A percentile compares a stretch with the other conserved stretches of the same genome.
These are phyloP conservation scores for Diphasiastrum complanatum DNA, from an alignment of 83 land plant species.

Conservation along the genomic window DNA sequence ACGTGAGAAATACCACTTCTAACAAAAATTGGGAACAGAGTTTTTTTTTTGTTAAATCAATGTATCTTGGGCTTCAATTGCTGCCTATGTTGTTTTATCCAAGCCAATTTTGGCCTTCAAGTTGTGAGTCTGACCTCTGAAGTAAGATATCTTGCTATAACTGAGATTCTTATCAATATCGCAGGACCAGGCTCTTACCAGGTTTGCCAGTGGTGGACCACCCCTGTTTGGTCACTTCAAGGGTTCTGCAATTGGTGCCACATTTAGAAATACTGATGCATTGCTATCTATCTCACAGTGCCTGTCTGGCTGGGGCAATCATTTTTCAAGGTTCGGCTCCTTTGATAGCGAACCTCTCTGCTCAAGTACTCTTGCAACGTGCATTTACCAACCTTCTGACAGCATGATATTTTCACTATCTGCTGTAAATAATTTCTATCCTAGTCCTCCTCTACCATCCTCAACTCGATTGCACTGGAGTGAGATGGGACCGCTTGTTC, in stretches of 20 bases:
- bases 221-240: constrained; percentile 27
- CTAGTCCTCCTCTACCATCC: constrained; percentile 33
- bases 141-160: not conserved
- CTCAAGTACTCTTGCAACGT: constrained; percentile 27
- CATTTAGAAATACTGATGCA: constrained; percentile 6
- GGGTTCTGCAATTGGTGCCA: constrained; percentile 34
- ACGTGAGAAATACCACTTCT: no score
- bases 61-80: no score
- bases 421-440: constrained; percentile 29
- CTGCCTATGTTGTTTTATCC: no score
- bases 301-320: constrained; percentile 34
- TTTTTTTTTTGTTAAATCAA: no score
- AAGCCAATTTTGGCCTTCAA: no score
- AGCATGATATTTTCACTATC: constrained; percentile 27
- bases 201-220: constrained; percentile 29
- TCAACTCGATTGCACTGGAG: constrained; percentile 32
- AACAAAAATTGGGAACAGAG: no score
- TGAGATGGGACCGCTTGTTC: constrained; percentile 36
- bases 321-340: not conserved
- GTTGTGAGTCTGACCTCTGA: no score
- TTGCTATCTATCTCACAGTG: constrained; percentile 26
- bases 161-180: not conserved
- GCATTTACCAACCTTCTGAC: constrained; percentile 30
- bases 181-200: constrained; percentile 33
- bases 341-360: constrained; percentile 24